A percentile compares a stretch with the other conserved stretches of the same genome.
These are phyloP conservation scores for Porcisia hertigi DNA, from an alignment of 208 protist species.

Conservation along the genomic window DNA sequence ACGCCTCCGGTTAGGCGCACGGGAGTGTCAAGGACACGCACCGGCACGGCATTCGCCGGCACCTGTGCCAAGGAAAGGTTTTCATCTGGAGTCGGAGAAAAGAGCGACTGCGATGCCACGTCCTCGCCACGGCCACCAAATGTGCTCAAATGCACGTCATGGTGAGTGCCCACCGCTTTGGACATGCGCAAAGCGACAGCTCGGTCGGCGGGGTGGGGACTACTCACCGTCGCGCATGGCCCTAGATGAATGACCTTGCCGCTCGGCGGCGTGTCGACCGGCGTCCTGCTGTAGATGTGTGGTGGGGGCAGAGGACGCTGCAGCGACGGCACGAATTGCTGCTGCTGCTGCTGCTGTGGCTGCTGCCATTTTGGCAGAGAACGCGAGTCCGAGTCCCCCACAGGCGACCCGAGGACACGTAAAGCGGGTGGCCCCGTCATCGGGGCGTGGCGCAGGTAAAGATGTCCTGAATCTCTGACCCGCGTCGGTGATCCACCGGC, in stretches of 20 bases:
- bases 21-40: conserved; percentile 19
- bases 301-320: no score
- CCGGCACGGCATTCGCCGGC: conserved; percentile 2
- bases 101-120: conserved; percentile 2
- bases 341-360: background rate
- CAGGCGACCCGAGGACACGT: no score
- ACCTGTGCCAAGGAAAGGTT: background rate
- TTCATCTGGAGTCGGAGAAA: background rate
- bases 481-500: background rate
- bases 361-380: background rate
- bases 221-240: background rate
- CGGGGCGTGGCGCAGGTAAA: conserved; percentile 7
- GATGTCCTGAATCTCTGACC: conserved; percentile 1
- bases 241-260: conserved; percentile 15
- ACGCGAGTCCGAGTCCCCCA: no score
- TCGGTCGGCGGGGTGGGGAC: background rate
- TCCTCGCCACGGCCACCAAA: background rate
- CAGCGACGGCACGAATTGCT: no score
- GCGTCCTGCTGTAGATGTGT: no score
- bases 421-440: background rate
- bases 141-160: background rate
- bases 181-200: background rate
- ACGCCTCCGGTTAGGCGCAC: background rate
- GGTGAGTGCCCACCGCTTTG: background rate
- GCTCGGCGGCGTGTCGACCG: conserved; percentile 1